Percentiles rank a stretch among this genome's conserved stretches.
phyloP scores from a whole-genome alignment of 2,329 filamentous ascomycete species.

The Alternaria conjuncta region DNA sequence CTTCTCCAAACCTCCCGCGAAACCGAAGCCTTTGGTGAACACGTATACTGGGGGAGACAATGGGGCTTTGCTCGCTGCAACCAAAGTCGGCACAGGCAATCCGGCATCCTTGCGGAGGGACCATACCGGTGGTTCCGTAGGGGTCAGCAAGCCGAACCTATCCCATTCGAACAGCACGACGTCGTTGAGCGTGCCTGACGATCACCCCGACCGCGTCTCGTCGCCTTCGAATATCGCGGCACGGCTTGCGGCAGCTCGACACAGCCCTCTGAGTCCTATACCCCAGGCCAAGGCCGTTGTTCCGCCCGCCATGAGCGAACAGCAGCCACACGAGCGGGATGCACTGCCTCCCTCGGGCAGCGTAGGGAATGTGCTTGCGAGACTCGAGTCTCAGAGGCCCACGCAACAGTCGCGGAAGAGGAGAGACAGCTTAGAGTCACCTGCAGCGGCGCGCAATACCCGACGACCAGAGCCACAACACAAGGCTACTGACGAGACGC shows the following conservation, averaged over 20 bases:
- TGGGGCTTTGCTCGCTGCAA: slow-evolving; percentile 56
- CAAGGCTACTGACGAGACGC: slow-evolving; percentile 60
- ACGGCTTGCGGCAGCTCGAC: slow-evolving; percentile 67
- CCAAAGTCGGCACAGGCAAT: slow-evolving; percentile 46
- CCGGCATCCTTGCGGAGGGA: slow-evolving; percentile 35
- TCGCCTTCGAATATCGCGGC: slow-evolving; percentile 69
- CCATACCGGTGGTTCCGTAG: slow-evolving; percentile 40
- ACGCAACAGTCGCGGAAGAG: slow-evolving; percentile 21
- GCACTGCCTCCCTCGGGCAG: slow-evolving; percentile 41
- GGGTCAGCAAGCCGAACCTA: slow-evolving; percentile 29
- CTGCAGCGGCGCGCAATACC: slow-evolving; percentile 15
- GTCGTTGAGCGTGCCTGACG: slow-evolving; percentile 39
- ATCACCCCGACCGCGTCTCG: slow-evolving; percentile 44
- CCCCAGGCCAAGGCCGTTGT: slow-evolving; percentile 22
- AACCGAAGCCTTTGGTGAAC: slow-evolving; percentile 49
- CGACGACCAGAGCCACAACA: slow-evolving; percentile 7
- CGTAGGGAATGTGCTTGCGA: slow-evolving; percentile 42
- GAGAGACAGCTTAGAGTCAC: slow-evolving; percentile 24
- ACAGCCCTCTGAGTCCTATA: slow-evolving; percentile 53
- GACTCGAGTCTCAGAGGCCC: slow-evolving; percentile 33
- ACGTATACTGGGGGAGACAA: slow-evolving; percentile 50
- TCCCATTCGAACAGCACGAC: slow-evolving; percentile 41
- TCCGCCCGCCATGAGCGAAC: slow-evolving; percentile 26
- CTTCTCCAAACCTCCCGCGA: slow-evolving; percentile 54
- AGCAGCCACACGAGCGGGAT: slow-evolving; percentile 35